A percentile compares a stretch with the other conserved stretches of the same genome.
phyloP scores from a whole-genome alignment of 1,284 basidiomycete genomes.

The Trametes pubescens region DNA sequence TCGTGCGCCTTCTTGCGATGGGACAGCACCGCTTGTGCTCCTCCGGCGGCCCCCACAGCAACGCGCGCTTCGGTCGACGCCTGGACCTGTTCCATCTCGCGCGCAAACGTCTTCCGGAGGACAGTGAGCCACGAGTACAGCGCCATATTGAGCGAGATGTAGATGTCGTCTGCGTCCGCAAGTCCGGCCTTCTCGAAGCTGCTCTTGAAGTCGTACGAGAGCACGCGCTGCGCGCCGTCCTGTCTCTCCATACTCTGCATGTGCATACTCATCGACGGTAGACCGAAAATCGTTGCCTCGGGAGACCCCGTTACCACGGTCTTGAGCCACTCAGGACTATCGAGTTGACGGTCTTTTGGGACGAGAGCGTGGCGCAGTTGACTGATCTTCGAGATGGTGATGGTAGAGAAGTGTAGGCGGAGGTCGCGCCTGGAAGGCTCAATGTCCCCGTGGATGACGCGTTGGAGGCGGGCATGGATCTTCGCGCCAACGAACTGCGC shows the following conservation, averaged over 20 bases:
- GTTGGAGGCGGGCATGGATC: conserved; percentile 72
- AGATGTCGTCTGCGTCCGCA: conserved; percentile 74
- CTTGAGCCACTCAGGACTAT: conserved; percentile 62
- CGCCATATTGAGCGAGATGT: conserved; percentile 82
- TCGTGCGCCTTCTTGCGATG: conserved; percentile 38
- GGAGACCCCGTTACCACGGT: conserved; percentile 62
- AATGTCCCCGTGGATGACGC: conserved; percentile 60
- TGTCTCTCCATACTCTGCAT: conserved; percentile 73
- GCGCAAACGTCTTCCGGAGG: conserved; percentile 73
- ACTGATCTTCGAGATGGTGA: conserved; percentile 75
- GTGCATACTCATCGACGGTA: conserved; percentile 81
- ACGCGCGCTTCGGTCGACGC: conserved; percentile 61
- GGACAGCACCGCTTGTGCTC: conserved; percentile 17
- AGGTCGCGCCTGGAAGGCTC: conserved; percentile 66
- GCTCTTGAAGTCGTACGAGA: conserved; percentile 79
- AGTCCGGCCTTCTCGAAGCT: conserved; percentile 63
- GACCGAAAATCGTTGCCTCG: conserved; percentile 77
- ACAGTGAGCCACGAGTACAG: conserved; percentile 83
- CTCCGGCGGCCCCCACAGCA: conserved; percentile 12
- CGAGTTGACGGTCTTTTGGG: conserved; percentile 47
- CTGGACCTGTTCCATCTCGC: conserved; percentile 79
- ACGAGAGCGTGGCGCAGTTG: conserved; percentile 59
- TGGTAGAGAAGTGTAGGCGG: conserved; percentile 73
- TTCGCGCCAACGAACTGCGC: conserved; percentile 74
- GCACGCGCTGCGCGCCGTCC: conserved; percentile 47